Evolutionary conservation across 768 basidiomycete genomes (phyloP).

Genomic region (Leccinellum luteum): DNA sequence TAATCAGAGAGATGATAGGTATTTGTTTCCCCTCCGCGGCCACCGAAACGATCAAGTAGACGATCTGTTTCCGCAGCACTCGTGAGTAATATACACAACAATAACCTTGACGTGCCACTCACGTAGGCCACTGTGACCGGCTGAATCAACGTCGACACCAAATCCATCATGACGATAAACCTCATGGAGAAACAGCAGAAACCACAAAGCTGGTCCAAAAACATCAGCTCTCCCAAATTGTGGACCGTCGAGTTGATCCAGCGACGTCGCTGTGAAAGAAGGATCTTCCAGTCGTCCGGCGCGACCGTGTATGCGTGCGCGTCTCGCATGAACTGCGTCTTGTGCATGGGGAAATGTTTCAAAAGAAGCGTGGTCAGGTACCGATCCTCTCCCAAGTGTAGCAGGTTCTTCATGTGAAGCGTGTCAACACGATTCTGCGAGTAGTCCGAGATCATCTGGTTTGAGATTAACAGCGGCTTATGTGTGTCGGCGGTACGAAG

Average conservation of each 20-base stretch:
- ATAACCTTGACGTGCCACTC: slow-evolving; percentile 32
- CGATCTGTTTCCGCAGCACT: slow-evolving; percentile 51
- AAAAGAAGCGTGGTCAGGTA: slow-evolving; percentile 94
- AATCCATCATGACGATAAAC: slow-evolving; percentile 95
- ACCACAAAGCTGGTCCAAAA: slow-evolving; percentile 87
- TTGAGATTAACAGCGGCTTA: slow-evolving; percentile 91
- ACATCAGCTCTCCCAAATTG: slow-evolving; percentile 90
- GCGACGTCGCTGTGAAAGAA: slow-evolving; percentile 94
- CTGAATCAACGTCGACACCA: slow-evolving; percentile 81
- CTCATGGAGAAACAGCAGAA: slow-evolving; percentile 99
- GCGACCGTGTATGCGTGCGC: slow-evolving; percentile 94
- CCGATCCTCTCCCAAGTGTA: slow-evolving; percentile 98
- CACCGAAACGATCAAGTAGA: slow-evolving; percentile 82
- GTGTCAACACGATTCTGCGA: slow-evolving; percentile 97
- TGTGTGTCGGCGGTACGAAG: slow-evolving; percentile 92
- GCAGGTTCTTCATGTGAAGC: slow-evolving; percentile 96
- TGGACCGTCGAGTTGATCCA: slow-evolving; percentile 99
- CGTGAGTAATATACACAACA: slow-evolving; percentile 5
- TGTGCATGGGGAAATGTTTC: slow-evolving; percentile 92
- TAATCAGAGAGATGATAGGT: slow-evolving; percentile 79
- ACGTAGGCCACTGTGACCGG: slow-evolving; percentile 90
- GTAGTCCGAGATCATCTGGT: slow-evolving; percentile 88
- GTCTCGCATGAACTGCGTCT: slow-evolving; percentile 94
- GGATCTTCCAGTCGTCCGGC: slow-evolving; percentile 91
- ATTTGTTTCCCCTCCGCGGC: slow-evolving; percentile 63